Conservation (phyloP, 768 basidiomycete genomes). For the Kwoniella botswanensis region DNA sequence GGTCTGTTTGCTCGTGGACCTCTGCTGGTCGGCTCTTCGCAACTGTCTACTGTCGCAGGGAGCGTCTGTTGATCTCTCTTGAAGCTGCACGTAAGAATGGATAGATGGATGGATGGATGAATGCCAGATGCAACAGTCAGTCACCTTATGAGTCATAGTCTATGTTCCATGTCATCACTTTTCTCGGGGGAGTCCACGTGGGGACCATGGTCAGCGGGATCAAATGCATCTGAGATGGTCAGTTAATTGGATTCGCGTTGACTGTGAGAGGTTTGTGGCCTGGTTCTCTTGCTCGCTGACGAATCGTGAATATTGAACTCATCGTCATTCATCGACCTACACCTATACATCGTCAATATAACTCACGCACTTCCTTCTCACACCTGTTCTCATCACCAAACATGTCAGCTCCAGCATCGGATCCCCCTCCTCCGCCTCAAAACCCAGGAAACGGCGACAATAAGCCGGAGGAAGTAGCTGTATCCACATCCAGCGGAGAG, state of each 20-base stretch:
- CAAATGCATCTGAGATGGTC: neutral
- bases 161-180: slow-evolving; percentile 17
- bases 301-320: slow-evolving; percentile 19
- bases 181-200: too few species aligned
- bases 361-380: neutral
- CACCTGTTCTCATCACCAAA: slow-evolving; percentile 5
- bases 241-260: slow-evolving; percentile 3
- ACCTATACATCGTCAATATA: neutral
- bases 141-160: neutral
- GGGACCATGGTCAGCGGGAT: neutral
- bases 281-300: slow-evolving; percentile 16
- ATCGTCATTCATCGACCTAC: neutral
- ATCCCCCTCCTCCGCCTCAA: slow-evolving; percentile 43
- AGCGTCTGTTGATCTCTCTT: too few species aligned
- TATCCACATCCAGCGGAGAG: neutral
- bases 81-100: too few species aligned
- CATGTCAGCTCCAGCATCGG: slow-evolving; percentile 50
- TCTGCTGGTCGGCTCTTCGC: too few species aligned
- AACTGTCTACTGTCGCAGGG: too few species aligned
- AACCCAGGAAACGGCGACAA: slow-evolving; percentile 18
- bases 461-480: slow-evolving; percentile 18
- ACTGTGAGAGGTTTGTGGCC: neutral
- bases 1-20: neutral
- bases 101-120: too few species aligned
- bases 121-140: too few species aligned